Conservation (phyloP, 768 basidiomycete species). For the Leccinellum luteum region DNA sequence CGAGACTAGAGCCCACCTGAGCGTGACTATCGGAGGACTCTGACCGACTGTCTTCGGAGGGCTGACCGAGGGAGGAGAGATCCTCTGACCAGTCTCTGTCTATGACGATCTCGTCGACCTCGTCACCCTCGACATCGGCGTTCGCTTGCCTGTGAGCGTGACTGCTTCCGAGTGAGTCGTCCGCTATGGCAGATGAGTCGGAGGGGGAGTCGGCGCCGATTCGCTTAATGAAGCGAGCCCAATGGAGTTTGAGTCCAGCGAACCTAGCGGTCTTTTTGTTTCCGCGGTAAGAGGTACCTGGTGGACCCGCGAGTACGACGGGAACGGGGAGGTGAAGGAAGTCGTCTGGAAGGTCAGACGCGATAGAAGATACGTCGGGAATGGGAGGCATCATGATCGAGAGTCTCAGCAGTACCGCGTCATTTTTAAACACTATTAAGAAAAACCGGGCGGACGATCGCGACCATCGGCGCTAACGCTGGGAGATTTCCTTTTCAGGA, state of each 20-base stretch:
- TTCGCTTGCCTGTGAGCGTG: conserved; percentile 32
- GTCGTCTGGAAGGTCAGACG: conserved; percentile 7
- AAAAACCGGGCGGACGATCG: neutral
- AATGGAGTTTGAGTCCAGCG: conserved; percentile 39
- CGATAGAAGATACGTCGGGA: neutral
- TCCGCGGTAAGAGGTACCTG: conserved; percentile 25
- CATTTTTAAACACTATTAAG: neutral
- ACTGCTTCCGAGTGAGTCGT: conserved; percentile 43
- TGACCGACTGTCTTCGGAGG: conserved; percentile 50
- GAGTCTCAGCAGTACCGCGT: neutral
- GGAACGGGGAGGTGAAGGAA: conserved; percentile 41
- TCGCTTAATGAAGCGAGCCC: conserved; percentile 51
- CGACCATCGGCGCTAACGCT: neutral
- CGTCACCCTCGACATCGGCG: conserved; percentile 32
- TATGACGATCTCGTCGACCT: conserved; percentile 73
- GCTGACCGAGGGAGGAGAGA: conserved; percentile 49
- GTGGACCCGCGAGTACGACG: conserved; percentile 32
- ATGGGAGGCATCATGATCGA: neutral
- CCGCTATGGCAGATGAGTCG: conserved; percentile 50
- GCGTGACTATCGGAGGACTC: conserved; percentile 47
- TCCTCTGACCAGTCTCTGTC: conserved; percentile 68
- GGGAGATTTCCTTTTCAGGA: neutral
- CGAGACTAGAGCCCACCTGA: conserved; percentile 35
- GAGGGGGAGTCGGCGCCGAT: conserved; percentile 59
- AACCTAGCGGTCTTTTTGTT: conserved; percentile 41